A percentile compares a stretch with the other conserved stretches of the same genome.
phyloP scores from a whole-genome alignment of 176 grass and related monocot species.

The Carex littledalei region DNA sequence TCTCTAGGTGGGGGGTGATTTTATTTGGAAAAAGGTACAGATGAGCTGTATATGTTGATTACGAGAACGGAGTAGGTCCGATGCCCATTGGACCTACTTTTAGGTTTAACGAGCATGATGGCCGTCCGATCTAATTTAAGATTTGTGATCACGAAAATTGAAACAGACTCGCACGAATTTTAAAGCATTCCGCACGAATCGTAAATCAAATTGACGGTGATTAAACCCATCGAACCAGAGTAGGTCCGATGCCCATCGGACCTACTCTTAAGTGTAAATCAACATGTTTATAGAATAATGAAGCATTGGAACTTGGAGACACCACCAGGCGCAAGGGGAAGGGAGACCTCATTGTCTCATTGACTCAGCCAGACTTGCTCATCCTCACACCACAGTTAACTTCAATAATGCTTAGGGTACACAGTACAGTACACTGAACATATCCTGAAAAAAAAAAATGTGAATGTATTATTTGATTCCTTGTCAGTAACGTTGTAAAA shows the following conservation, averaged over 20 bases:
- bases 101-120: too few relatives aligned
- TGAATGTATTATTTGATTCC: neutral
- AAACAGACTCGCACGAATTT: too few relatives aligned
- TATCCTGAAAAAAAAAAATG: neutral
- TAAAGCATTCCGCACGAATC: too few relatives aligned
- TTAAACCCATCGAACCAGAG: too few relatives aligned
- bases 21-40: neutral
- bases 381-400: neutral
- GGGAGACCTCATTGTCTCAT: neutral
- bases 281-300: conserved; percentile 1
- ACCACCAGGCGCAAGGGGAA: neutral
- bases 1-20: neutral
- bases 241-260: too few relatives aligned
- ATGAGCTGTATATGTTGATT: conserved; percentile 23
- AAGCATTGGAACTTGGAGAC: conserved; percentile 25
- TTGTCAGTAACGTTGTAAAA: too few relatives aligned
- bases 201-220: too few relatives aligned
- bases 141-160: too few relatives aligned
- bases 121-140: too few relatives aligned
- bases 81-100: too few relatives aligned
- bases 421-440: neutral
- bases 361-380: neutral
- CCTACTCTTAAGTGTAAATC: too few relatives aligned
- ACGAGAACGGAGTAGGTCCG: too few relatives aligned
- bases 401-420: neutral